These are phyloP conservation scores for Plasmopara muralis DNA, from an alignment of 352 stramenopile species.

Conservation along the genomic window DNA sequence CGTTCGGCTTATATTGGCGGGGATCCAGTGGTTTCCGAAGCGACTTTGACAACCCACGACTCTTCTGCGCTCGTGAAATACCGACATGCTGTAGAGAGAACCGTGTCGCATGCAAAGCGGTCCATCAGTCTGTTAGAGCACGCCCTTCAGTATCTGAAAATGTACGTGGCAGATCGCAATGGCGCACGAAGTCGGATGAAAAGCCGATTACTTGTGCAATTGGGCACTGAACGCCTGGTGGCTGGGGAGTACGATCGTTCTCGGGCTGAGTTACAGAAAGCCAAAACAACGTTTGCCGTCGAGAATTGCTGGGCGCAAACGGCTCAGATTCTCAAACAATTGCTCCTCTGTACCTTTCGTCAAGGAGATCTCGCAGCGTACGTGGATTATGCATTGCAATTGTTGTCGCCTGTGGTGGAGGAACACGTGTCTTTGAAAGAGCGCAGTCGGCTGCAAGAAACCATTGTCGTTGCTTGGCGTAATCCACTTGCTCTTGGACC, in stretches of 20 bases:
- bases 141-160: slow-evolving; percentile 62
- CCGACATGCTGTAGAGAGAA: slow-evolving; percentile 48
- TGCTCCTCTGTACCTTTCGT: slow-evolving; percentile 67
- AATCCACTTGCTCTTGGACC: slow-evolving; percentile 32
- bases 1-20: slow-evolving; percentile 66
- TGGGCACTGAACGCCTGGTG: slow-evolving; percentile 67
- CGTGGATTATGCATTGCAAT: slow-evolving; percentile 71
- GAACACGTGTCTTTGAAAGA: slow-evolving; percentile 57
- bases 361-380: slow-evolving; percentile 67
- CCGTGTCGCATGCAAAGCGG: slow-evolving; percentile 57
- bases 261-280: slow-evolving; percentile 59
- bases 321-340: slow-evolving; percentile 64
- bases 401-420: slow-evolving; percentile 66
- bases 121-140: slow-evolving; percentile 74
- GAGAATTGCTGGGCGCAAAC: slow-evolving; percentile 77
- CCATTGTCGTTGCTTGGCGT: slow-evolving; percentile 58
- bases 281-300: slow-evolving; percentile 43
- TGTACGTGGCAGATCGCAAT: slow-evolving; percentile 63
- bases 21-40: slow-evolving; percentile 55
- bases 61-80: slow-evolving; percentile 70
- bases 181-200: slow-evolving; percentile 61
- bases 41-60: slow-evolving; percentile 26
- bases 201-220: slow-evolving; percentile 60
- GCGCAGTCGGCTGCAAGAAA: slow-evolving; percentile 48
- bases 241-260: slow-evolving; percentile 62